Base-by-base conservation (phyloP, 305 asterid species). In the Caryopteris hybrid region DNA sequence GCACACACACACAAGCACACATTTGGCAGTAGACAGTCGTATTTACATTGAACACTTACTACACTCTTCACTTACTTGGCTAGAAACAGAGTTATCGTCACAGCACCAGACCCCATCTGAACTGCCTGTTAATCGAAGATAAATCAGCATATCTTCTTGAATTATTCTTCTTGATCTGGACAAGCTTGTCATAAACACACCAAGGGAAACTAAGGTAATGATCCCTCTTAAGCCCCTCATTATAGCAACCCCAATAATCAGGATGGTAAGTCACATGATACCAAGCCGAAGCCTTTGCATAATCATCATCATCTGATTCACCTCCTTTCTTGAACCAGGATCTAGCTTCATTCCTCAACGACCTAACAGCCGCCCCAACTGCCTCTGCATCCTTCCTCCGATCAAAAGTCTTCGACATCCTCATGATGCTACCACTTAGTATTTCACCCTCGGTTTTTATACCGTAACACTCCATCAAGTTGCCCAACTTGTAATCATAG, bases 241-340 rank as follows among this genome's bases (percentile, higher is more conserved):
- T 93, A 77, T 93, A 93, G 51, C 21, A 34, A 39, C 96, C 97
- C 89, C 91, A 93, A 47, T 51, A 87, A n/a, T 55, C 77, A 8
- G 73, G 89, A 76, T 93, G 94, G 74, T 90, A 93, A 0, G 95
- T 78, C 50, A 93, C 99, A 25, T 85, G 84, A 80, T 93, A 93
- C 99, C 99, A 90, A 16, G 99, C 99, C 2, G 99, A 93, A 2
- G 97, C 99, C 80, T 85, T 93, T 5, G 95, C 89, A 20, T 83
- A 62, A n/a, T 5, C 10, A 47, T 90, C 86, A n/a, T n/a, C n/a
- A 13, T 82, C 84, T 0, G 45, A 27, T 17, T 85, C 92, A 20
- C 78, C 66, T 20, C 78, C 86, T 66, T 34, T 78, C 84, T 77
- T 90, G 79, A 90, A 93, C 94, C 89, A 83, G 1, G 88, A 55